These are phyloP conservation scores for Capronia coronata DNA, from an alignment of 2,329 filamentous ascomycete genomes.

Conservation along the genomic window DNA sequence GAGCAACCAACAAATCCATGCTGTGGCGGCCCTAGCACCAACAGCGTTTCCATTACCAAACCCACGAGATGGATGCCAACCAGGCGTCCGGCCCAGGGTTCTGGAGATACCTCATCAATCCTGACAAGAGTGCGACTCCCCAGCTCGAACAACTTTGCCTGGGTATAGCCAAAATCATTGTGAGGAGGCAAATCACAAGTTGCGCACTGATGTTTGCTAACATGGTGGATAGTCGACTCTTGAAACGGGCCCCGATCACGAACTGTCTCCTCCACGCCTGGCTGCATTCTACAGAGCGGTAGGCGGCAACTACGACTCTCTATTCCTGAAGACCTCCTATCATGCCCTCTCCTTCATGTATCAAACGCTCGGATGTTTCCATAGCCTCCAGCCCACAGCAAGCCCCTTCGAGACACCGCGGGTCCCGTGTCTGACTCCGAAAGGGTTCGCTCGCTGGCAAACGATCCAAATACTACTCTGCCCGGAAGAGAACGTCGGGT, in stretches of 20 bases:
- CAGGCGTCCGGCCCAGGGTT: constrained; percentile 15
- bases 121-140: constrained; percentile 61
- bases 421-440: constrained; percentile 72
- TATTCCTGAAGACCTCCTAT: constrained; percentile 71
- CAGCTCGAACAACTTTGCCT: constrained; percentile 61
- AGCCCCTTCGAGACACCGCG: constrained; percentile 67
- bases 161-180: constrained; percentile 64
- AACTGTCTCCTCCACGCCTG: constrained; percentile 59
- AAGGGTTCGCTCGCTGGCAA: constrained; percentile 90
- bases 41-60: neutral
- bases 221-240: constrained; percentile 17
- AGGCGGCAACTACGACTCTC: constrained; percentile 67
- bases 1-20: constrained; percentile 1
- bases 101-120: constrained; percentile 53
- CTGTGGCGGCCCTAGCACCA: constrained; percentile 11
- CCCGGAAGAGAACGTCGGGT: constrained; percentile 79
- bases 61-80: constrained; percentile 14
- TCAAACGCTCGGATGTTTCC: constrained; percentile 82
- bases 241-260: constrained; percentile 31
- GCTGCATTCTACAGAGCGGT: constrained; percentile 70
- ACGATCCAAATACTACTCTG: constrained; percentile 81
- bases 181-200: constrained; percentile 41
- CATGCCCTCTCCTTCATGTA: constrained; percentile 84
- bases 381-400: constrained; percentile 68
- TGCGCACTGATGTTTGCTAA: constrained; percentile 8